Percentiles rank a stretch among this genome's conserved stretches.
Conservation (phyloP, 1,284 basidiomycete species). For the Fomitopsis betulina region DNA sequence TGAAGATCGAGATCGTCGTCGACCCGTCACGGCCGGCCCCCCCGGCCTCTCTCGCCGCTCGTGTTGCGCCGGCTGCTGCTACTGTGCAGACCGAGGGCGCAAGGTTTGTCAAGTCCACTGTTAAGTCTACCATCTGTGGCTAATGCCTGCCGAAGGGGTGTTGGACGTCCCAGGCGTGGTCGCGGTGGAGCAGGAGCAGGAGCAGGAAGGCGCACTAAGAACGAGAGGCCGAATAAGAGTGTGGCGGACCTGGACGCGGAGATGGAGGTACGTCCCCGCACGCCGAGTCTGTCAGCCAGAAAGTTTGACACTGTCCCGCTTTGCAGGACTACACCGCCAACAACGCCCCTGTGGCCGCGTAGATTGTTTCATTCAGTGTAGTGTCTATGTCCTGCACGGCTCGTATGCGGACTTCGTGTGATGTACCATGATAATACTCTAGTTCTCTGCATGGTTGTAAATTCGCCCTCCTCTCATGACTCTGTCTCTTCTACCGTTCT, state of each 20-base stretch:
- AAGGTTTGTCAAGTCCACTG: not conserved
- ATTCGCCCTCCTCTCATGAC: not conserved
- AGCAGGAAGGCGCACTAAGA: slow-evolving; percentile 65
- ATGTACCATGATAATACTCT: slow-evolving; percentile 10
- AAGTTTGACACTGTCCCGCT: slow-evolving; percentile 3
- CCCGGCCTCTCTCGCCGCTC: slow-evolving; percentile 55
- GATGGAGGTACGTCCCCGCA: slow-evolving; percentile 63
- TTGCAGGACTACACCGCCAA: slow-evolving; percentile 66
- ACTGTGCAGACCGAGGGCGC: slow-evolving; percentile 30
- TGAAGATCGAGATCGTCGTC: slow-evolving; percentile 97
- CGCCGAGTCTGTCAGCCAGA: not conserved
- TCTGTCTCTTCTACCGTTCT: not conserved
- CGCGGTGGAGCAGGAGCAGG: too few relatives aligned
- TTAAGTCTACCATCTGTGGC: slow-evolving; percentile 8
- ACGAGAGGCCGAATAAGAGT: slow-evolving; percentile 60
- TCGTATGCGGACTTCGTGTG: slow-evolving; percentile 3
- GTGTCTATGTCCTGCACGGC: not conserved
- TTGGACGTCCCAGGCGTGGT: slow-evolving; percentile 42
- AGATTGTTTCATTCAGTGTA: slow-evolving; percentile 6
- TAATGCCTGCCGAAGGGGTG: slow-evolving; percentile 25
- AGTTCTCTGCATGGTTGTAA: slow-evolving; percentile 5
- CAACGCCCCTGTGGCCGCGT: slow-evolving; percentile 31
- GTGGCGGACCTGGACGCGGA: slow-evolving; percentile 78
- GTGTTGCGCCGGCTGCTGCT: slow-evolving; percentile 60
- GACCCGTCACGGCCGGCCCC: slow-evolving; percentile 78